A percentile compares a stretch with the other conserved stretches of the same genome.
These are phyloP conservation scores for Neurospora hispaniola DNA, from an alignment of 495 filamentous ascomycete species.

Conservation along the genomic window DNA sequence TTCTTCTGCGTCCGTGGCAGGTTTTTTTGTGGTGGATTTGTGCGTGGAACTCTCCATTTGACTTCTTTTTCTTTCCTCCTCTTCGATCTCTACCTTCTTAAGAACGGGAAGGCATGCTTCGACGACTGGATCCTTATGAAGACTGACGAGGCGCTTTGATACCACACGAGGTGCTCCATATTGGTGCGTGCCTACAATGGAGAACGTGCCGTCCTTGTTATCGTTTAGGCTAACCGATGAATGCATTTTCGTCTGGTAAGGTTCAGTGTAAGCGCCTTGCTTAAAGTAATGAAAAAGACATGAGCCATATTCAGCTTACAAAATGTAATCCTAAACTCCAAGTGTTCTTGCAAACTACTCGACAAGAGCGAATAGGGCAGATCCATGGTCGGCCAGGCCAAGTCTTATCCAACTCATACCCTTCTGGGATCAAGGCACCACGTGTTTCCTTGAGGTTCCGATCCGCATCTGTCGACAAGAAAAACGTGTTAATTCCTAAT, in stretches of 20 bases:
- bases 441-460: neutral
- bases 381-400: constrained; percentile 10
- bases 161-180: neutral
- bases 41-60: neutral
- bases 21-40: neutral
- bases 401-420: constrained; percentile 12
- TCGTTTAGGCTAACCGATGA: constrained; percentile 21
- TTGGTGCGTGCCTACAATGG: constrained; percentile 5
- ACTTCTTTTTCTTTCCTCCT: neutral
- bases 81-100: neutral
- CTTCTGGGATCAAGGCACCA: constrained; percentile 18
- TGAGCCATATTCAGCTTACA: constrained; percentile 1
- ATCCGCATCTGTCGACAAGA: neutral
- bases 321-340: constrained; percentile 18
- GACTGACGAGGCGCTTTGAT: neutral
- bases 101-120: neutral
- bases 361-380: constrained; percentile 17
- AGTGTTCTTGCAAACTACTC: constrained; percentile 2
- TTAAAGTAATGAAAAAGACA: neutral
- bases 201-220: constrained; percentile 28
- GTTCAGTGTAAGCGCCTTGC: neutral
- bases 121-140: neutral
- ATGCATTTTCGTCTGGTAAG: constrained; percentile 4
- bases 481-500: neutral
- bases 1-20: neutral